Percentiles rank a stretch among this genome's conserved stretches.
These are phyloP conservation scores for Penicillium robsamsonii DNA, from an alignment of 495 filamentous ascomycete genomes.

Conservation along the genomic window DNA sequence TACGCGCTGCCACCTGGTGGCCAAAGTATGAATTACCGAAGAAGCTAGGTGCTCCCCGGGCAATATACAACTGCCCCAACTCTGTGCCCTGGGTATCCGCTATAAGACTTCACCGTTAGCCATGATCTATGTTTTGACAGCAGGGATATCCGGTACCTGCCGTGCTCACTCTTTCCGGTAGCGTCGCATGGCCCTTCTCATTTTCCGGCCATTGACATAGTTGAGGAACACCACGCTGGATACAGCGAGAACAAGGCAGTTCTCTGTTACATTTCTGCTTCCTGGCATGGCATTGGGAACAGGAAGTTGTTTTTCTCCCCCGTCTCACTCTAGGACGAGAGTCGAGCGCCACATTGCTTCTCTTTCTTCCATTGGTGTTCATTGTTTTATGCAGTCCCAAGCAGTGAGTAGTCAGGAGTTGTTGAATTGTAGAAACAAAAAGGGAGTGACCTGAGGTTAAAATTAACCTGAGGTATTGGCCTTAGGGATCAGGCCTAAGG, in stretches of 20 bases:
- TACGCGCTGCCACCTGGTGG: slow-evolving; percentile 19
- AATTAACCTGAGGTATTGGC: neutral
- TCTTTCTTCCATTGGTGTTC: neutral
- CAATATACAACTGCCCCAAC: slow-evolving; percentile 17
- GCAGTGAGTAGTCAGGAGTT: neutral
- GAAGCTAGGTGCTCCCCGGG: slow-evolving; percentile 17
- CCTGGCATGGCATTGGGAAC: slow-evolving; percentile 16
- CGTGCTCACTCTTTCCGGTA: slow-evolving; percentile 2
- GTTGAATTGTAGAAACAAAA: neutral
- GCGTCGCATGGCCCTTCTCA: neutral
- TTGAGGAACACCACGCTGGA: slow-evolving; percentile 14
- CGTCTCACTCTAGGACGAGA: slow-evolving; percentile 8
- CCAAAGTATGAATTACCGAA: slow-evolving; percentile 22
- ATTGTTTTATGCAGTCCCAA: neutral
- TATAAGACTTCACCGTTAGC: neutral
- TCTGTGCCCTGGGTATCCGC: slow-evolving; percentile 12
- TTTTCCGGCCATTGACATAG: slow-evolving; percentile 15
- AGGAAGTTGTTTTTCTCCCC: slow-evolving; percentile 18
- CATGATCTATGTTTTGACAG: neutral
- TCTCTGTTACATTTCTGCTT: slow-evolving; percentile 19
- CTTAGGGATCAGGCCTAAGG: neutral
- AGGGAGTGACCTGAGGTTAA: slow-evolving; percentile 2
- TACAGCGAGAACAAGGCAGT: slow-evolving; percentile 14
- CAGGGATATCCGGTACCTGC: slow-evolving; percentile 9
- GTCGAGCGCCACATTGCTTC: neutral